Percentiles rank a stretch among this genome's conserved stretches.
Evolutionary conservation across 768 basidiomycete species (phyloP).

Genomic region (Tremella fuciformis): DNA sequence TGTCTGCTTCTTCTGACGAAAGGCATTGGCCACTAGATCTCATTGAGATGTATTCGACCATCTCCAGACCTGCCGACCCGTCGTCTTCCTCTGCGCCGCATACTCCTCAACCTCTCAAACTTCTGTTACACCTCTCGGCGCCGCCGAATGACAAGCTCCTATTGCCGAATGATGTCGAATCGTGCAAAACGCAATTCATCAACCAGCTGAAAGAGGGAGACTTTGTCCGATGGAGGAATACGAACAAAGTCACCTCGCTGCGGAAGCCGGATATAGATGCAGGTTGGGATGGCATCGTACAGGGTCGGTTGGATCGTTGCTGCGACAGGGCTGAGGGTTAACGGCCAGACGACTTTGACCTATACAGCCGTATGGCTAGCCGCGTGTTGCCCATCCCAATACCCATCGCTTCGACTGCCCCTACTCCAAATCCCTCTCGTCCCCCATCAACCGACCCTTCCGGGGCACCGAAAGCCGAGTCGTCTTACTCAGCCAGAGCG

Average conservation of each 20-base stretch:
- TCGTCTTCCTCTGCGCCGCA: slow-evolving; percentile 13
- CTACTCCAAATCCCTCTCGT: slow-evolving; percentile 53
- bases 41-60: slow-evolving; percentile 66
- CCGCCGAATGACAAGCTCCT: slow-evolving; percentile 84
- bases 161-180: slow-evolving; percentile 72
- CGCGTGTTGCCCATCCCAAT: slow-evolving; percentile 77
- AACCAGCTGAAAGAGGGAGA: slow-evolving; percentile 95
- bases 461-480: slow-evolving; percentile 63
- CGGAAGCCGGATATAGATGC: slow-evolving; percentile 90
- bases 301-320: slow-evolving; percentile 65
- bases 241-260: slow-evolving; percentile 85
- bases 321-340: not conserved
- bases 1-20: slow-evolving; percentile 4
- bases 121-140: slow-evolving; percentile 80
- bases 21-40: slow-evolving; percentile 99
- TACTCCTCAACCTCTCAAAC: slow-evolving; percentile 56
- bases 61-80: slow-evolving; percentile 22
- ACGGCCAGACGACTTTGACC: slow-evolving; percentile 82
- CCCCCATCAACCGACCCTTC: slow-evolving; percentile 59
- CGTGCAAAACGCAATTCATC: slow-evolving; percentile 92
- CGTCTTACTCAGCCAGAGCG: slow-evolving; percentile 79
- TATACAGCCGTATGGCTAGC: slow-evolving; percentile 89
- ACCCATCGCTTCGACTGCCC: slow-evolving; percentile 8
- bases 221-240: slow-evolving; percentile 94
- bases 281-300: slow-evolving; percentile 93